A percentile compares a stretch with the other conserved stretches of the same genome.
Evolutionary conservation across 2,329 filamentous ascomycete genomes (phyloP).

Genomic region (Neofusicoccum ribis): DNA sequence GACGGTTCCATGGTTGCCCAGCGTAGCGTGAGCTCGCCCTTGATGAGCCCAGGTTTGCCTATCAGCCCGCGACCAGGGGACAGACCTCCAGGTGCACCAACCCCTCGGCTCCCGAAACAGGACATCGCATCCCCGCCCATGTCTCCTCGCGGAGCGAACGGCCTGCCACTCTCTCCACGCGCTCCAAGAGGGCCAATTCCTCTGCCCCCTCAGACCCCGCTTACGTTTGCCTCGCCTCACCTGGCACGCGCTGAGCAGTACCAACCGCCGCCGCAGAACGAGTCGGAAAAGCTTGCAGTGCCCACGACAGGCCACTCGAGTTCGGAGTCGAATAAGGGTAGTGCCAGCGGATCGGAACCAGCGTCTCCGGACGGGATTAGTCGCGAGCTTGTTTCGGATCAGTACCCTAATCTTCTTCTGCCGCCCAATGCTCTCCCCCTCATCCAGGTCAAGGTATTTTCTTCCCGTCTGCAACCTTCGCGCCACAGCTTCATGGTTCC

Average conservation of each 20-base stretch:
- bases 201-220: conserved; percentile 67
- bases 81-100: conserved; percentile 59
- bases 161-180: conserved; percentile 67
- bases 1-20: conserved; percentile 42
- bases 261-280: conserved; percentile 25
- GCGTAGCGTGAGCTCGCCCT: conserved; percentile 44
- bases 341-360: conserved; percentile 32
- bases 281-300: not conserved
- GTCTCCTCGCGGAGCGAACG: conserved; percentile 56
- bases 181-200: conserved; percentile 73
- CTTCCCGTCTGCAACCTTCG: conserved; percentile 91
- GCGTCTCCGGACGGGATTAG: conserved; percentile 44
- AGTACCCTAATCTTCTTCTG: conserved; percentile 82
- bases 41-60: conserved; percentile 64
- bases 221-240: conserved; percentile 59
- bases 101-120: conserved; percentile 58
- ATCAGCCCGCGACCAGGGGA: conserved; percentile 62
- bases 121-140: conserved; percentile 65
- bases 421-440: conserved; percentile 86
- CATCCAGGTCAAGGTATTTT: conserved; percentile 83
- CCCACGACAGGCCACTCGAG: conserved; percentile 26
- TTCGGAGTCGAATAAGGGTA: conserved; percentile 30
- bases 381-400: conserved; percentile 76
- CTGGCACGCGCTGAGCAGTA: conserved; percentile 39
- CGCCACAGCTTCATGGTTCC: conserved; percentile 79